Evolutionary conservation across 179 eudicot species (phyloP).

Genomic region (Spergularia azorica): DNA sequence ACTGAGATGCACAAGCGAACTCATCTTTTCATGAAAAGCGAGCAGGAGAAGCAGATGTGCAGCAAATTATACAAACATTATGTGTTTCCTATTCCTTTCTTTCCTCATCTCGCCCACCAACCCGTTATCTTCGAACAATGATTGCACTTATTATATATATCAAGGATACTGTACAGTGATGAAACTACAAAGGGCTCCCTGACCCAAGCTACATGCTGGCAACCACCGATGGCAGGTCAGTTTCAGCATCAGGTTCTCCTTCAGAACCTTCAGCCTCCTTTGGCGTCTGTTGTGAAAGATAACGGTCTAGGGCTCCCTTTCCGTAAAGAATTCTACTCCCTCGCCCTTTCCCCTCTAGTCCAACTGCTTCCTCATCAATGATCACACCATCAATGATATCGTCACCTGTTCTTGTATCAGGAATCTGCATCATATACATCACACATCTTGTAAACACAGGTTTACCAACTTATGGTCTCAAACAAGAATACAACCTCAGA

Average conservation of each 20-base stretch:
- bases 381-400: constrained; percentile 46
- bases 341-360: constrained; percentile 38
- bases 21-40: not conserved
- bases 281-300: constrained; percentile 30
- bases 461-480: not conserved
- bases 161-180: constrained; percentile 43
- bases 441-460: not conserved
- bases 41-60: constrained; percentile 5
- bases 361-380: constrained; percentile 49
- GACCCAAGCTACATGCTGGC: constrained; percentile 46
- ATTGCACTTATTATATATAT: constrained; percentile 29
- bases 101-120: not conserved
- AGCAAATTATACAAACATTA: constrained; percentile 26
- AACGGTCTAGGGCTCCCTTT: constrained; percentile 43
- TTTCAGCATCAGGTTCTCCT: constrained; percentile 61
- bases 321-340: constrained; percentile 51
- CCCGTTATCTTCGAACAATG: constrained; percentile 25
- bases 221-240: constrained; percentile 70
- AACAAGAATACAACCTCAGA: not conserved
- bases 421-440: constrained; percentile 37
- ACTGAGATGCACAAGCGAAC: not conserved
- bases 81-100: constrained; percentile 1
- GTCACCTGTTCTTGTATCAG: constrained; percentile 46
- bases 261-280: constrained; percentile 48
- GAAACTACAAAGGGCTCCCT: constrained; percentile 27